Percentiles rank a stretch among this genome's conserved stretches.
These are phyloP conservation scores for Neurospora sp. DNA, from an alignment of 495 filamentous ascomycete species.

Conservation along the genomic window DNA sequence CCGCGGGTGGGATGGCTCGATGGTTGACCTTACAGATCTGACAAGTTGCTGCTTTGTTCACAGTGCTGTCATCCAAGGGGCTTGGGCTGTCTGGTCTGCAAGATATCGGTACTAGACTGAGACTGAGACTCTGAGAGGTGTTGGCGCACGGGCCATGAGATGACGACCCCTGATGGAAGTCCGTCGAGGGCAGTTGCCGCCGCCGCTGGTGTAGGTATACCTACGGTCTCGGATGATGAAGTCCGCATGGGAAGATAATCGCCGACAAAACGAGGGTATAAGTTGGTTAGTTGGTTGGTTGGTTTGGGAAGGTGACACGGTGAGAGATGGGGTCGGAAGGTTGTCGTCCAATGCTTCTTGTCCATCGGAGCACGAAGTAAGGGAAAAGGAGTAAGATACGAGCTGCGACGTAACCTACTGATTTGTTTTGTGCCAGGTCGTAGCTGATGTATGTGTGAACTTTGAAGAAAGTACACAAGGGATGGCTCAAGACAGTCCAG, in stretches of 20 bases:
- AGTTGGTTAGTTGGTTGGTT: neutral
- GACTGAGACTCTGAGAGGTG: neutral
- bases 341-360: neutral
- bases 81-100: neutral
- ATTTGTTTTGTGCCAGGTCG: neutral
- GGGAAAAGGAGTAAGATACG: slow-evolving; percentile 7
- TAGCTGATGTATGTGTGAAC: neutral
- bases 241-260: neutral
- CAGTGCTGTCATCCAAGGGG: neutral
- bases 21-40: neutral
- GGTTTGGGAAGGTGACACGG: neutral
- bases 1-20: neutral
- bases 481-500: neutral
- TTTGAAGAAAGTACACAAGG: neutral
- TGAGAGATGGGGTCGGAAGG: neutral
- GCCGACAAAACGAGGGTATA: neutral
- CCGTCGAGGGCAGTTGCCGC: neutral
- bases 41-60: neutral
- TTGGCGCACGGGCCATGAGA: neutral
- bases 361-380: neutral
- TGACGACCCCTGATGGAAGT: neutral
- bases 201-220: neutral
- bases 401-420: slow-evolving; percentile 16
- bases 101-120: neutral
- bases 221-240: neutral